phyloP scores from a whole-genome alignment of 768 basidiomycete species.

The Lactifluus pinguis region DNA sequence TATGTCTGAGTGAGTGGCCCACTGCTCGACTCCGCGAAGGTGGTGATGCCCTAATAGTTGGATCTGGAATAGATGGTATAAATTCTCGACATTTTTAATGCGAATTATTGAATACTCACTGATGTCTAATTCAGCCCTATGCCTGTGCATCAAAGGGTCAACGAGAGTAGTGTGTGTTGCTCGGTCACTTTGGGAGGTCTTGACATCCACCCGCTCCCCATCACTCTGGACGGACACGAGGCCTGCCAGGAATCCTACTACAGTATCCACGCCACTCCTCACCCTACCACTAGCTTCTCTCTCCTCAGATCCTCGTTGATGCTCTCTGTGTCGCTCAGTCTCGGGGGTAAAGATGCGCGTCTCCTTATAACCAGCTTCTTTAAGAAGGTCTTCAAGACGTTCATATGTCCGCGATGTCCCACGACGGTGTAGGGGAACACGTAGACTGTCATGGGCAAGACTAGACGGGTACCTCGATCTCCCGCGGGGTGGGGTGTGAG shows the following conservation, averaged over 20 bases:
- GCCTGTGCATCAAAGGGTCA: background rate
- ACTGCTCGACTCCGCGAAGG: constrained; percentile 3
- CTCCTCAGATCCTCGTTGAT: constrained; percentile 18
- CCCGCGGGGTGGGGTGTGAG: constrained; percentile 16
- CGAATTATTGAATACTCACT: background rate
- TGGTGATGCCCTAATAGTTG: background rate
- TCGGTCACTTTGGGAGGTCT: constrained; percentile 15
- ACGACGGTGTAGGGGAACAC: constrained; percentile 67
- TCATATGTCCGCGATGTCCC: constrained; percentile 80
- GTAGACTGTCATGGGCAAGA: constrained; percentile 34
- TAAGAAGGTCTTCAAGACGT: constrained; percentile 73
- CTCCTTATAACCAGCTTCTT: constrained; percentile 88
- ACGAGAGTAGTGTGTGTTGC: background rate
- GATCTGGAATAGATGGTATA: background rate
- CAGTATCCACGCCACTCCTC: constrained; percentile 39
- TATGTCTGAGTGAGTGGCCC: background rate
- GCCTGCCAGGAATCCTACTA: constrained; percentile 59
- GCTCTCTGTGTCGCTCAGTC: constrained; percentile 38
- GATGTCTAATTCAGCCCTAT: background rate
- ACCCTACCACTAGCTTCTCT: constrained; percentile 27
- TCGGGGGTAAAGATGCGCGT: constrained; percentile 86
- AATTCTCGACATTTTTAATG: background rate
- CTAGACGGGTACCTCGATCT: constrained; percentile 44
- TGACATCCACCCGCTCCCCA: constrained; percentile 19
- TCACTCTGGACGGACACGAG: constrained; percentile 37